Conservation (phyloP, 108 stramenopile species). For the Nitzschia sp. region DNA sequence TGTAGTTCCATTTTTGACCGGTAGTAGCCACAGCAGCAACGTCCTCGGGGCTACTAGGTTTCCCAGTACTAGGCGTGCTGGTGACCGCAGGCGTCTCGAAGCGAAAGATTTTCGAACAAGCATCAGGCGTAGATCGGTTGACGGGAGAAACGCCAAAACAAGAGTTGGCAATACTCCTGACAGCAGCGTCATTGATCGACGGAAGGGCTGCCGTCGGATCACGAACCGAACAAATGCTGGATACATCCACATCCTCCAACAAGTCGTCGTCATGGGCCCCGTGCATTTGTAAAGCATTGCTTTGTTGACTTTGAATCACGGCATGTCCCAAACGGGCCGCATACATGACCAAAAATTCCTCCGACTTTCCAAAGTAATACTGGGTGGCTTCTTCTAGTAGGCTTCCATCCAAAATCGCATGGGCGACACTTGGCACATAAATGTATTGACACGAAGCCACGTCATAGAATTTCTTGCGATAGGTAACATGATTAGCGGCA, state of each 20-base stretch:
- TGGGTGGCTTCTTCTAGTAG: conserved; percentile 7
- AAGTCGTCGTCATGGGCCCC: background rate
- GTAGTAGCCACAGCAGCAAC: too few species aligned
- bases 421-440: background rate
- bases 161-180: background rate
- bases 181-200: background rate
- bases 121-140: too few species aligned
- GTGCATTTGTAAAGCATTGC: background rate
- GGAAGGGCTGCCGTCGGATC: background rate
- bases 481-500: conserved; percentile 20
- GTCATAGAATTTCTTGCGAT: conserved; percentile 6
- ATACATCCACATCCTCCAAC: background rate
- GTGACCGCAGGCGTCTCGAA: too few species aligned
- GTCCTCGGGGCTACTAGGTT: too few species aligned
- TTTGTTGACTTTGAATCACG: background rate
- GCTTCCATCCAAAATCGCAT: conserved; percentile 10
- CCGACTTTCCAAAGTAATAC: conserved; percentile 7
- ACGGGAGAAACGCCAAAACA: background rate
- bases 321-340: conserved; percentile 6
- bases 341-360: conserved; percentile 5
- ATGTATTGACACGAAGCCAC: background rate
- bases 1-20: too few species aligned
- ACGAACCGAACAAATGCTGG: too few species aligned
- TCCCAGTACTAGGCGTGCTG: too few species aligned
- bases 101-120: too few species aligned